Base-by-base conservation (phyloP, 768 basidiomycete genomes). In the Kwoniella dejecticola region DNA sequence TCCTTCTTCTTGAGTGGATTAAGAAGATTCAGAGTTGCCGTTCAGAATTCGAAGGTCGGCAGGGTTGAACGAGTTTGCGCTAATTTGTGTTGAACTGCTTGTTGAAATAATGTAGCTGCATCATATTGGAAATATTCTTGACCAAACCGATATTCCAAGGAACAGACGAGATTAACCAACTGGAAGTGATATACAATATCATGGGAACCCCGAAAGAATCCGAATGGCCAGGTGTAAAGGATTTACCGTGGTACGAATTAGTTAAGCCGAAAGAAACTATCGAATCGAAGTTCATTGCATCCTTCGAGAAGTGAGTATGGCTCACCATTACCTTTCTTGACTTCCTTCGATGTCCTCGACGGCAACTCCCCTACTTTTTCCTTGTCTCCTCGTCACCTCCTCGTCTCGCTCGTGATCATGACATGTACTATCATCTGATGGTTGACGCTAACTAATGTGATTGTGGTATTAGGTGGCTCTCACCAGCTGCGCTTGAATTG, bases 71-170 rank as follows among this genome's bases (percentile, higher is more conserved):
- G n/a, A n/a, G n/a, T n/a, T n/a, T n/a, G n/a, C n/a, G n/a, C n/a
- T n/a, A n/a, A n/a, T n/a, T n/a, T n/a, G n/a, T n/a, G n/a, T n/a
- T 42, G 8, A 19, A 12, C 6, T 42, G 41, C 10, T 42, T 36
- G 15, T 36, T 36, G 33, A 7, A 36, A 7, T 15, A 36, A n/a
- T n/a, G n/a, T n/a, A 98, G 94, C 44, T 98, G 96, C 79, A 99
- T 99, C 70, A 97, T 98, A 89, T 85, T 99, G 45, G 96, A 99
- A 78, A 83, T 99, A 12, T 98, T 90, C 79, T 89, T 89, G 15
- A 91, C 91, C 78, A 93, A 90, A 72, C 93, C 95, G 0, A 84
- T 96, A n/a, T 99, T 99, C 77, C 96, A 97, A 75, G 96, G 96
- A 6, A 89, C 88, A 70, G 96, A 99, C 67, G 96, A 99, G 80